Conservation (phyloP, 2,329 filamentous ascomycete species). For the Myriosclerotinia scirpicola region DNA sequence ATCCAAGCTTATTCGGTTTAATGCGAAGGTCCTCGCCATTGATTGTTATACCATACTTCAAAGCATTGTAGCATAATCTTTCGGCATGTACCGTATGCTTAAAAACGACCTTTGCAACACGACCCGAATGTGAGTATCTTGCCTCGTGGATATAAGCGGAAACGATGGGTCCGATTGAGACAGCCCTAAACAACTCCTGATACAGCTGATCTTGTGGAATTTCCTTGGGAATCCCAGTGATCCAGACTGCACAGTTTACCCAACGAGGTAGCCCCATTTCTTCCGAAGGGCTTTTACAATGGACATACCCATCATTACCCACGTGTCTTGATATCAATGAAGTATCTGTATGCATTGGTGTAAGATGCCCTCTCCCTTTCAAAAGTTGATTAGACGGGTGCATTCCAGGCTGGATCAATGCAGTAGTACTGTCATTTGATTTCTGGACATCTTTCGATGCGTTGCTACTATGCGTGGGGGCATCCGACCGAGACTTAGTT, state of each 20-base stretch:
- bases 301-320: accelerated
- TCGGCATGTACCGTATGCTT: neutral
- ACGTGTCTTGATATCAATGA: neutral
- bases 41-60: neutral
- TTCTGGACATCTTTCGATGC: accelerated
- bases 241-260: neutral
- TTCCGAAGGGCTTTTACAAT: accelerated
- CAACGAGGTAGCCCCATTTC: neutral
- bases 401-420: neutral
- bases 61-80: neutral
- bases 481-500: no score
- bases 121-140: accelerated
- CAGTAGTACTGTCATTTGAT: accelerated
- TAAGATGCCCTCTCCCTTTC: neutral
- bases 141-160: neutral
- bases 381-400: neutral
- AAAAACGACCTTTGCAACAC: neutral
- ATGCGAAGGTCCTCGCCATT: neutral
- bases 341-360: accelerated
- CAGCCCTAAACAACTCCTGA: neutral
- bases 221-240: neutral
- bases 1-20: neutral
- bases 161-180: neutral
- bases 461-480: neutral
- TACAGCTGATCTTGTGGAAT: neutral